Conservation (phyloP, 23 red algal genomes). For the Agarophyton chilense region DNA sequence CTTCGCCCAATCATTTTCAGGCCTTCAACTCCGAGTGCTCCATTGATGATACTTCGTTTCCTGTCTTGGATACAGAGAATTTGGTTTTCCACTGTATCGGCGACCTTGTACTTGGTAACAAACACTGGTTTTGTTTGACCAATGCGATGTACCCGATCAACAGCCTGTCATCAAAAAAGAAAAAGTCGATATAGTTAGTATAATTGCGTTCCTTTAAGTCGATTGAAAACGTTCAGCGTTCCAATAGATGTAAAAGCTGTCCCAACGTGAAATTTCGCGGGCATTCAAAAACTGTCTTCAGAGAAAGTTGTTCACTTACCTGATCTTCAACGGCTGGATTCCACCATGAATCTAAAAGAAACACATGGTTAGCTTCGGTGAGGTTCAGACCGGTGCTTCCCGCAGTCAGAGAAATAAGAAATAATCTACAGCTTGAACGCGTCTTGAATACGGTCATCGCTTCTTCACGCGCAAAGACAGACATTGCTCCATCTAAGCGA, state of each 20-base stretch:
- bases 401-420: slow-evolving; percentile 81
- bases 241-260: no score
- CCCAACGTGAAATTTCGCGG: no score
- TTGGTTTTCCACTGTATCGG: slow-evolving; percentile 64
- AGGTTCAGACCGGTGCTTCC: slow-evolving; percentile 88
- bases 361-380: slow-evolving; percentile 80
- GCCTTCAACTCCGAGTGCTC: slow-evolving; percentile 52
- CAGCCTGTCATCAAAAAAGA: slow-evolving; percentile 24
- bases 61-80: slow-evolving; percentile 70
- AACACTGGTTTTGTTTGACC: slow-evolving; percentile 63
- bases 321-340: slow-evolving; percentile 91
- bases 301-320: background rate
- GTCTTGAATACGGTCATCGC: slow-evolving; percentile 31
- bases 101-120: slow-evolving; percentile 50
- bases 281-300: no score
- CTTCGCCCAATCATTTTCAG: slow-evolving; percentile 37
- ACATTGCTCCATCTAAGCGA: slow-evolving; percentile 70
- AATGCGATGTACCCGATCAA: slow-evolving; percentile 81
- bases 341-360: slow-evolving; percentile 93
- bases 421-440: slow-evolving; percentile 40
- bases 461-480: slow-evolving; percentile 34
- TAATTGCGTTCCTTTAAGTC: no score
- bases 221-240: no score
- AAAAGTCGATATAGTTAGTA: no score
- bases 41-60: slow-evolving; percentile 60